Conservation (phyloP, 208 protist species). For the Leishmania tropica region DNA sequence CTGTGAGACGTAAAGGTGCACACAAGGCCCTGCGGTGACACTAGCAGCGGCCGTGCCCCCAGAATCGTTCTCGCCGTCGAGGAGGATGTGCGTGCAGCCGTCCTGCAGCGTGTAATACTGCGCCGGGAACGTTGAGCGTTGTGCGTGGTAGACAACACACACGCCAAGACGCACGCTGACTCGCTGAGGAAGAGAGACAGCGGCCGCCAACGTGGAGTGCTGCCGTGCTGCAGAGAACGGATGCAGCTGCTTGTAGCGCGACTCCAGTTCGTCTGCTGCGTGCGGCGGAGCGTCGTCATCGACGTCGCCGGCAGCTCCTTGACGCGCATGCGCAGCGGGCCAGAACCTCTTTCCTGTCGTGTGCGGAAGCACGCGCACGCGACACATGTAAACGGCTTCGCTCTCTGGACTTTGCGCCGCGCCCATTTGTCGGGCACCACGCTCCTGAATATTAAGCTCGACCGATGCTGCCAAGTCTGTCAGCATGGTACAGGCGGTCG, state of each 20-base stretch:
- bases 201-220: not conserved
- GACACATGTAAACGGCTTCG: conserved; percentile 7
- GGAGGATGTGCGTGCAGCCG: conserved; percentile 21
- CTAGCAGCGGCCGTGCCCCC: not conserved
- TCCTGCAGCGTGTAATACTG: conserved; percentile 27
- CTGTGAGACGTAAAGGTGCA: conserved; percentile 31
- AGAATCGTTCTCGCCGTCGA: not conserved
- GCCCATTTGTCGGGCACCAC: not conserved
- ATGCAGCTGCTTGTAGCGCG: conserved; percentile 20
- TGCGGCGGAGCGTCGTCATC: not conserved
- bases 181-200: not conserved
- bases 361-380: conserved; percentile 22
- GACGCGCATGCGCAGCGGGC: not conserved
- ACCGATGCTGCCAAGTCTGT: conserved; percentile 20
- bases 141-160: conserved; percentile 30
- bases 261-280: not conserved
- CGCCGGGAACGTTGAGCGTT: conserved; percentile 20
- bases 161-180: conserved; percentile 25
- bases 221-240: conserved; percentile 13
- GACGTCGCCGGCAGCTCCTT: not conserved
- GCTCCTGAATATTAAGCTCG: not conserved
- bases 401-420: not conserved
- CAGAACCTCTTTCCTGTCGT: conserved; percentile 13
- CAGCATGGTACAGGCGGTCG: conserved; percentile 18
- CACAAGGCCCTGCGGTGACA: not conserved